Base-by-base conservation (phyloP, 1,284 basidiomycete genomes). In the Irpex lacteus region DNA sequence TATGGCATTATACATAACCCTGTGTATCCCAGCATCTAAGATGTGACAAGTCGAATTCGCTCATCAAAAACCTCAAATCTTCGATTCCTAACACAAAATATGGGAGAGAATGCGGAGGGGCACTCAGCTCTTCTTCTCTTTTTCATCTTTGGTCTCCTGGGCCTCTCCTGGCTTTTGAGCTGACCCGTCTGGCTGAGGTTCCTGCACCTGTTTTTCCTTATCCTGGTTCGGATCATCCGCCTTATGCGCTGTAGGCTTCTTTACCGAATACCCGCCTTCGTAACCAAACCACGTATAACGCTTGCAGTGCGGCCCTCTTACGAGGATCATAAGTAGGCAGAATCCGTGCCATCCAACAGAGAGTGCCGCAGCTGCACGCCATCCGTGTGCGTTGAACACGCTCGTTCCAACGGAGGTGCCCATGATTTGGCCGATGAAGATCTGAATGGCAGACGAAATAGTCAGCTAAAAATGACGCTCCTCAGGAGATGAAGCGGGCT, bases 321-420 rank as follows among this genome's bases (percentile, higher is more conserved):
- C 13, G 19, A 63, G 67, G 34, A 85, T 68, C 0, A 82, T 65
- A 49, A 78, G 26, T 2, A 83, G 55, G 63, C 79, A 75, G 65
- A 77, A 78, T 0, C 74, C 80, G n/a, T 79, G 76, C 61, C 81
- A 81, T 0, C 76, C 83, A 19, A 87, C 71, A 1, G 80, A 81
- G 36, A 83, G 73, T 2, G 75, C 81, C 0, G 81, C 80, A 2
- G 81, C 78, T 1, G 81, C 75, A 13, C 79, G 76, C 86, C 85
- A 87, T 15, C 85, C 85, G 62, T 82, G 73, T n/a, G 71, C 61
- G 7, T 82, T 76, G 71, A 85, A 87, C 3, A 87, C 74, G 61
- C 80, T 77, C 1, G 82, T 81, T 49, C 85, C 81, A 4, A 77
- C 81, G 0, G 84, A 77, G 21, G 62, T 85, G 7, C 85, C 85